Percentiles rank a stretch among this genome's conserved stretches.
Conservation (phyloP, 164 flowering plant genomes). For the Vitis amurensis region DNA sequence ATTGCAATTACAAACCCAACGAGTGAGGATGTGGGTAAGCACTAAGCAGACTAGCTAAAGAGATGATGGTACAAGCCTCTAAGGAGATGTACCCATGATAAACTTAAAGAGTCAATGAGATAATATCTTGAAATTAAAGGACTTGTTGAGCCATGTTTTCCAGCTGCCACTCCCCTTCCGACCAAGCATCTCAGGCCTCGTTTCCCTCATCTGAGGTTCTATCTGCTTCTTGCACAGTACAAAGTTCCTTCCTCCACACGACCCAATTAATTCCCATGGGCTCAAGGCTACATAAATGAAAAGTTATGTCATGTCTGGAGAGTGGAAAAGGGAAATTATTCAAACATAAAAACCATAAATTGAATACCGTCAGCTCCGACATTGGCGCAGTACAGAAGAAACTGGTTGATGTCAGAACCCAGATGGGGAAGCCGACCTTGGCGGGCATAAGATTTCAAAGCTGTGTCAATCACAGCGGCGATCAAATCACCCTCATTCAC, state of each 20-base stretch:
- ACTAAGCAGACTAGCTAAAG: too few relatives aligned
- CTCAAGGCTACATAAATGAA: constrained; percentile 40
- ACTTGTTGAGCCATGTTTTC: constrained; percentile 53
- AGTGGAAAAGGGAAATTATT: neutral
- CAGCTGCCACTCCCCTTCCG: constrained; percentile 32
- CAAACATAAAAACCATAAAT: neutral
- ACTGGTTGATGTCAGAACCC: constrained; percentile 52
- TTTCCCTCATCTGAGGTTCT: constrained; percentile 20
- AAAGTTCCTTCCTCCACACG: constrained; percentile 49
- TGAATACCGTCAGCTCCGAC: constrained; percentile 35
- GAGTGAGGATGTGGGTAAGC: too few relatives aligned
- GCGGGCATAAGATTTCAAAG: constrained; percentile 62
- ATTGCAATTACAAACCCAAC: too few relatives aligned
- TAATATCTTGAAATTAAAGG: constrained; percentile 32
- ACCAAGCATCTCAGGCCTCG: constrained; percentile 14
- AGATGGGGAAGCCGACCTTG: constrained; percentile 70
- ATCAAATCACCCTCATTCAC: constrained; percentile 53
- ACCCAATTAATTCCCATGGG: constrained; percentile 58
- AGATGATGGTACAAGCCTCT: too few relatives aligned
- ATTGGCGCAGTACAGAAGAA: constrained; percentile 48
- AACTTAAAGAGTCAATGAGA: constrained; percentile 25
- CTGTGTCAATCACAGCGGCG: constrained; percentile 50
- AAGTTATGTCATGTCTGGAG: neutral
- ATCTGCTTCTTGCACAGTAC: constrained; percentile 56
- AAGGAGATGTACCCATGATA: too few relatives aligned